phyloP scores from a whole-genome alignment of 805 yeast genomes.

The Hermanozyma aechmeae region DNA sequence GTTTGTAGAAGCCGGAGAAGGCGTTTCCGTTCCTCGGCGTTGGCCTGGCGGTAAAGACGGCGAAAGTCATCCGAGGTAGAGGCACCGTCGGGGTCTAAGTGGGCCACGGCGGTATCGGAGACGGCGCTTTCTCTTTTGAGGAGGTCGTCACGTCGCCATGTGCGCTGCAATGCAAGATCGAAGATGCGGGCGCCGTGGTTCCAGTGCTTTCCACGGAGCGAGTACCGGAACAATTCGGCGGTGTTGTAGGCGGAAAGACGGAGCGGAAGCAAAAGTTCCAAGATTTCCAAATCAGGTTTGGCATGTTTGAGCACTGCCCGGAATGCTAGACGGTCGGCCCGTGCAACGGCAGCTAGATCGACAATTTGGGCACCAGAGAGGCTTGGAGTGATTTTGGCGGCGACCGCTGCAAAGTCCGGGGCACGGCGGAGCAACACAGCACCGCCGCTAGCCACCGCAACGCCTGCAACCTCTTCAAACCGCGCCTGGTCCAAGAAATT shows the following conservation, averaged over 20 bases:
- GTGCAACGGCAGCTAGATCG: not conserved
- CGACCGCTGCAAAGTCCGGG: not conserved
- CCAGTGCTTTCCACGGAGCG: slow-evolving; percentile 4
- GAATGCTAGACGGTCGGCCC: not conserved
- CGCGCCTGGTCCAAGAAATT: no score
- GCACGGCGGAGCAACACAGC: not conserved
- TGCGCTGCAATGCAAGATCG: slow-evolving; percentile 5
- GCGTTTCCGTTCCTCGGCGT: slow-evolving; percentile 11
- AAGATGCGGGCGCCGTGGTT: slow-evolving; percentile 5
- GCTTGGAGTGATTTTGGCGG: no score
- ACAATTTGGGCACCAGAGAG: no score
- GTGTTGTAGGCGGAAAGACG: slow-evolving; percentile 5
- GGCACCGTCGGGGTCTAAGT: no score
- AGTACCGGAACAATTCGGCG: slow-evolving; percentile 8
- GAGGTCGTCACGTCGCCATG: slow-evolving; percentile 6
- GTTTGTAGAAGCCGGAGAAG: slow-evolving; percentile 19
- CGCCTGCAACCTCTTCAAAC: no score
- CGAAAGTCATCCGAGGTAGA: slow-evolving; percentile 5
- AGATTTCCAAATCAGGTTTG: not conserved
- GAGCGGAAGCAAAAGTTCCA: not conserved
- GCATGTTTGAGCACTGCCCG: not conserved
- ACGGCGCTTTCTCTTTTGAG: slow-evolving; percentile 1
- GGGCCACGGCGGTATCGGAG: no score
- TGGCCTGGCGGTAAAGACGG: slow-evolving; percentile 6
- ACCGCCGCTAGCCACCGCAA: no score